These are phyloP conservation scores for Aphelidium insulamus DNA, from an alignment of 371 early-diverging fungal species.

Conservation along the genomic window DNA sequence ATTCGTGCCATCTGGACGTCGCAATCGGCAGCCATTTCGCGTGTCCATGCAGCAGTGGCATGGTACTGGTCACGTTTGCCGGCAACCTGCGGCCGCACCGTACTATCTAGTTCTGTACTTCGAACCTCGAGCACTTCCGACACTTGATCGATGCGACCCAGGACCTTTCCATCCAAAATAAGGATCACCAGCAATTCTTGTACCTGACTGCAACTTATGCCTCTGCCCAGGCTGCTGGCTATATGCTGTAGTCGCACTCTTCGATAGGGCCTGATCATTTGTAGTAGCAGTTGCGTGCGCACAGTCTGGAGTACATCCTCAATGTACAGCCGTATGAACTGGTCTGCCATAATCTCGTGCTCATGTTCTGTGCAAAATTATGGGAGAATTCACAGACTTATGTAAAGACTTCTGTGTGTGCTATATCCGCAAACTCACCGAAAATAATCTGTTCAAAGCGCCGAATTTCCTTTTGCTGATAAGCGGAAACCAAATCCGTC, in stretches of 20 bases:
- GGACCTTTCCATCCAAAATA: conserved; percentile 62
- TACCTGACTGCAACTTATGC: too few species aligned
- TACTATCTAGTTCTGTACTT: too few species aligned
- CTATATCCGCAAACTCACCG: conserved; percentile 9
- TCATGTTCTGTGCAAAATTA: conserved; percentile 24
- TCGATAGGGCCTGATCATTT: conserved; percentile 73
- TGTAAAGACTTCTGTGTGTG: not conserved
- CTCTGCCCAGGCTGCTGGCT: too few species aligned
- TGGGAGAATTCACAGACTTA: not conserved
- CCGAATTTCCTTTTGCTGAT: conserved; percentile 60
- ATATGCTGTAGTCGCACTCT: too few species aligned
- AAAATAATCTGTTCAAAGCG: conserved; percentile 63
- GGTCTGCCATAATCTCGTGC: conserved; percentile 57
- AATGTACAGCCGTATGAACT: conserved; percentile 69
- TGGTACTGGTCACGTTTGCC: too few species aligned
- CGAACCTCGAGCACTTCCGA: conserved; percentile 10
- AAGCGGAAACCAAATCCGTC: conserved; percentile 73
- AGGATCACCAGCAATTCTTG: conserved; percentile 58
- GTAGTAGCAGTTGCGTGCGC: conserved; percentile 62
- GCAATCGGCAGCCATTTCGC: too few species aligned
- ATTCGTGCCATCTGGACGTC: too few species aligned
- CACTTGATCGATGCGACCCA: conserved; percentile 70
- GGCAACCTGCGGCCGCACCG: too few species aligned
- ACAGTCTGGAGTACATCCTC: conserved; percentile 72
- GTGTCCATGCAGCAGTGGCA: too few species aligned